Base-by-base conservation (phyloP, 768 basidiomycete genomes). In the Pleurotus tuoliensis region DNA sequence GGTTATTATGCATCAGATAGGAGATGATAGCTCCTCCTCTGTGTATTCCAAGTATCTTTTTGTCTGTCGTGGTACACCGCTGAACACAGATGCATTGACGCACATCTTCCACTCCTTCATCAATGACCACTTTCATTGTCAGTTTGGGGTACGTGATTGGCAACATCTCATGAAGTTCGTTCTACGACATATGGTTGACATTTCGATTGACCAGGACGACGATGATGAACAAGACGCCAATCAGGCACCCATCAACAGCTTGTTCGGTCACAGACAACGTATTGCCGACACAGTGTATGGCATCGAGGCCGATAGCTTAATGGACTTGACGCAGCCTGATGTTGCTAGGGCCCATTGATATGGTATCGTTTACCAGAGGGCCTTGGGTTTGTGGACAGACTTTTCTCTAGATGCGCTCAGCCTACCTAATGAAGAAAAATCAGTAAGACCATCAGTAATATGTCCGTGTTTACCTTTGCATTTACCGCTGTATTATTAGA, bases 31-130 rank as follows among this genome's bases (percentile, higher is more conserved):
- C 16, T 9, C n/a, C 12, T 46, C 59, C 4, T 34, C 45, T 8
- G 24, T 11, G 6, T 59, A 57, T 20, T 6, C n/a, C 15, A 12
- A 47, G 9, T 59, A 56, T 41, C 40, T 59, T 16, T 59, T 59
- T 41, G 48, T 59, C 13, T 37, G n/a, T 20, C 11, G 18, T 6
- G 56, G 56, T 18, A 51, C 45, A 5, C 18, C 52, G 2, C 34
- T 57, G 11, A 34, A 59, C 6, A 46, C 47, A 16, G n/a, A 15
- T 1, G 38, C 40, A 6, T 52, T 56, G 30, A 51, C 46, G 16
- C 15, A 22, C 3, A 27, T 53, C n/a, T 27, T 59, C 16, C 22
- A 15, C 5, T 24, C 8, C 5, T 22, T 24, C 20, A 59, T 50
- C 3, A 11, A 12, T 4, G 40, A 52, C 27, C 7, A 27, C 11